Evolutionary conservation across 495 filamentous ascomycete genomes (phyloP), one percentile per base, ranked within the genome.

Genomic region (Penicillium nucicola): DNA sequence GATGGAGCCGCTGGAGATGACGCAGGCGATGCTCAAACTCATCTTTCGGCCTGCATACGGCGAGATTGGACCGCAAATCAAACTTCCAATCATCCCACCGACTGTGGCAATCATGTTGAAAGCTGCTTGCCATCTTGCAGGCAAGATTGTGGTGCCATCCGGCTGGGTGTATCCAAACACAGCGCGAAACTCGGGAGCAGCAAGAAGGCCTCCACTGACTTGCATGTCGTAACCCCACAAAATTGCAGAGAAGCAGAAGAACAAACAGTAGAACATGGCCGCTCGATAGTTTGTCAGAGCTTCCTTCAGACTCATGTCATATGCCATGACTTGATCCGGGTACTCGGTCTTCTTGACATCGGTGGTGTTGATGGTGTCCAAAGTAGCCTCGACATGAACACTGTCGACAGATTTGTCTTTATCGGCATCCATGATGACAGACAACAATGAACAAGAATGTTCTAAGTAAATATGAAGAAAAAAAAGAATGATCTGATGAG

Each of bases 151-250:
- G 1, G 58, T 44, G 14, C 51, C 30, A 3, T 59, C 68, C 0
- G 68, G 23, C 38, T 60, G 67, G 4, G 60, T 36, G 35, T 70
- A 67, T 31, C 70, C 68, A 54, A 69, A 74, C 17, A 67, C 50
- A 15, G 42, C 25, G 7, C 67, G 58, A 42, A 74, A 74, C 14
- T 64, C 51, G 28, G 69, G 66, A 1, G 70, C 60, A 19, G 59
- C 52, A 28, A 74, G 56, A 42, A 70, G 61, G 1, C 65, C 61
- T 1, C 69, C 68, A 33, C 65, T 74, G 33, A 74, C 60, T 45
- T 74, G 70, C 20, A 62, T 65, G 51, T 74, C 70, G 34, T 72
- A 74, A 5, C 68, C 70, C 69, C 69, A 50, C 9, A 50, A 39
- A 5, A 50, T 35, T 13, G 48, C 48, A 8, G 48, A 50, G 38